phyloP scores from a whole-genome alignment of 2,329 filamentous ascomycete genomes.

The Aureobasidium sp. region DNA sequence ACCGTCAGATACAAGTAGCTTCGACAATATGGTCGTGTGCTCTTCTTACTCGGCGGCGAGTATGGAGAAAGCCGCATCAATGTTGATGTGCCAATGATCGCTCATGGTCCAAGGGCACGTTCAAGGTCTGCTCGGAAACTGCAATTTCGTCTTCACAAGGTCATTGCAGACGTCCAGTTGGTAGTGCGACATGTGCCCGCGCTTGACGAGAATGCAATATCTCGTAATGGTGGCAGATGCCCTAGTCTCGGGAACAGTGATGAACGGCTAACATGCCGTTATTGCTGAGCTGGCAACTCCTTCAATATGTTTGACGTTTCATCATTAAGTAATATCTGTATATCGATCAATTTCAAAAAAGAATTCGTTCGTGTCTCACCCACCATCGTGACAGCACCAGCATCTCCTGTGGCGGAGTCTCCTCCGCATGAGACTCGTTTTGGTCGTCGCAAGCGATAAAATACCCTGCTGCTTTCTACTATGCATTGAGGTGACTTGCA shows the following conservation, averaged over 20 bases:
- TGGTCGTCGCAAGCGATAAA: neutral
- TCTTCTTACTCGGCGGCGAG: conserved; percentile 1
- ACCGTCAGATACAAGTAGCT: neutral
- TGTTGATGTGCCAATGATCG: conserved; percentile 1
- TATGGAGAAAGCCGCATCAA: neutral
- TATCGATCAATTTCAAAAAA: neutral
- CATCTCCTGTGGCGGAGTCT: neutral
- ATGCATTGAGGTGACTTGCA: neutral
- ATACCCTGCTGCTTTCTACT: neutral
- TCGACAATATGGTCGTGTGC: conserved; percentile 8
- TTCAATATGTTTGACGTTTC: neutral
- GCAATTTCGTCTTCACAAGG: neutral
- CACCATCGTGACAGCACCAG: neutral
- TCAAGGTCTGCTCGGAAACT: neutral
- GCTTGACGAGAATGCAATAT: neutral
- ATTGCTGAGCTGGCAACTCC: neutral
- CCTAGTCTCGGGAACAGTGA: neutral
- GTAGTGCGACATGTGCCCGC: neutral
- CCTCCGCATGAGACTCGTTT: neutral
- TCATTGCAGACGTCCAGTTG: neutral
- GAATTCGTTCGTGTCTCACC: neutral
- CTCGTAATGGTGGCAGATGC: neutral
- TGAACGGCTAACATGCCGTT: neutral
- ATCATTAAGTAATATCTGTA: neutral
- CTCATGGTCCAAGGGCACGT: neutral